A percentile compares a stretch with the other conserved stretches of the same genome.
phyloP scores from a whole-genome alignment of 192 early-diverging fungal genomes.

The Powellomyces hirtus region DNA sequence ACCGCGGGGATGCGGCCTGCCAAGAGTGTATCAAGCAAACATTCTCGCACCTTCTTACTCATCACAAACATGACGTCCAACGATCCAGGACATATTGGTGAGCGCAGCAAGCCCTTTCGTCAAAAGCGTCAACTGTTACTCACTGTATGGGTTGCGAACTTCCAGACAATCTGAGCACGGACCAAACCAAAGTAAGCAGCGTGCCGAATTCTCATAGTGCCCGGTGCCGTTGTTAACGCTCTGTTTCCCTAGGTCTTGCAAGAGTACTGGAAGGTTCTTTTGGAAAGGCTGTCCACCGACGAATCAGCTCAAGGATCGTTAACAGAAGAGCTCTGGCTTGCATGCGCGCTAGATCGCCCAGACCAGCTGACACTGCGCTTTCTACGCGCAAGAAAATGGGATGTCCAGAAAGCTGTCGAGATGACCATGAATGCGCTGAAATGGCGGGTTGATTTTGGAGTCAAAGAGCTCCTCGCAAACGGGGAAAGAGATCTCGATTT shows the following conservation, averaged over 20 bases:
- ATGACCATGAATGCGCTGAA: constrained; percentile 71
- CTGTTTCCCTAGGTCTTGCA: background rate
- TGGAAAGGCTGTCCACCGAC: background rate
- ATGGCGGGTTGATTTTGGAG: constrained; percentile 69
- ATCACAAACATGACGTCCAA: constrained; percentile 8
- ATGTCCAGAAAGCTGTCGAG: constrained; percentile 65
- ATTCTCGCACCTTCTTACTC: background rate
- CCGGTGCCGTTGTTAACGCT: background rate
- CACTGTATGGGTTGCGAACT: background rate
- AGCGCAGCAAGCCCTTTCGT: background rate
- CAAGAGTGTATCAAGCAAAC: too few relatives aligned
- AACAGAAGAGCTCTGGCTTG: constrained; percentile 17
- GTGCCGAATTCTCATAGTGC: background rate
- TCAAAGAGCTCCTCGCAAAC: constrained; percentile 48
- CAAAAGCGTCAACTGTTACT: background rate
- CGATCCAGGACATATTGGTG: constrained; percentile 25
- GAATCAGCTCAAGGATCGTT: background rate
- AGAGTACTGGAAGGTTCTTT: background rate
- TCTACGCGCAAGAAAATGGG: constrained; percentile 87
- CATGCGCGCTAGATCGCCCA: constrained; percentile 13
- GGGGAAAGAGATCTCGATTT: constrained; percentile 59
- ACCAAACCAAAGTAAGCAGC: background rate
- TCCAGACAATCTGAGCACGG: constrained; percentile 14
- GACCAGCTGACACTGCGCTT: constrained; percentile 67
- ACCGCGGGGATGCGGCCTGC: too few relatives aligned